Conservation (phyloP, 345 rosid genomes). For the Salix viminalis region DNA sequence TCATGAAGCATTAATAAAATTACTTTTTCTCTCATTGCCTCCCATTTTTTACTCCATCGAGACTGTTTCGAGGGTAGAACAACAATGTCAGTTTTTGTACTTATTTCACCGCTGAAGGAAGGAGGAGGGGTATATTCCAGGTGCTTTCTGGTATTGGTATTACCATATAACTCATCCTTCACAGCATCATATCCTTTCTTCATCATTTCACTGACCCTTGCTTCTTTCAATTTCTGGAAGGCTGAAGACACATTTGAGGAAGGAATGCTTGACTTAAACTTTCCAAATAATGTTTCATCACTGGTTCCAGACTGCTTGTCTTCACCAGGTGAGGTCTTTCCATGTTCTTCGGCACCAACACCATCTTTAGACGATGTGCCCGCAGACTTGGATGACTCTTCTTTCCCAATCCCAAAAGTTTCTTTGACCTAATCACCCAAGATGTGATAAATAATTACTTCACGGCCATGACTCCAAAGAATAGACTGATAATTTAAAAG, state of each 20-base stretch:
- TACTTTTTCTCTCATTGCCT: conserved; percentile 60
- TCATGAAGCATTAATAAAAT: conserved; percentile 1
- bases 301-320: conserved; percentile 40
- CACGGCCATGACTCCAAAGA: background rate
- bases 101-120: conserved; percentile 61
- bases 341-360: conserved; percentile 28
- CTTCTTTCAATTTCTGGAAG: conserved; percentile 61
- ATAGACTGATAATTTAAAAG: conserved; percentile 5
- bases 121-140: conserved; percentile 70
- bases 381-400: conserved; percentile 41
- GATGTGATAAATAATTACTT: background rate
- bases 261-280: conserved; percentile 57
- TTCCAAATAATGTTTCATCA: conserved; percentile 60
- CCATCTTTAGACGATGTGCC: conserved; percentile 41
- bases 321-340: conserved; percentile 43
- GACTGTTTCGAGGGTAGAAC: conserved; percentile 59
- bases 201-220: conserved; percentile 65
- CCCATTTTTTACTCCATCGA: conserved; percentile 75
- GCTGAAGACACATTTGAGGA: conserved; percentile 61
- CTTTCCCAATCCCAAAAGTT: conserved; percentile 50
- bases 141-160: conserved; percentile 65
- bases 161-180: conserved; percentile 76
- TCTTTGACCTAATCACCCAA: conserved; percentile 67
- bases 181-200: conserved; percentile 86
- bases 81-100: conserved; percentile 73